Percentiles rank a stretch among this genome's conserved stretches.
phyloP scores from a whole-genome alignment of 441 rosid species.

The Populus hybrid region DNA sequence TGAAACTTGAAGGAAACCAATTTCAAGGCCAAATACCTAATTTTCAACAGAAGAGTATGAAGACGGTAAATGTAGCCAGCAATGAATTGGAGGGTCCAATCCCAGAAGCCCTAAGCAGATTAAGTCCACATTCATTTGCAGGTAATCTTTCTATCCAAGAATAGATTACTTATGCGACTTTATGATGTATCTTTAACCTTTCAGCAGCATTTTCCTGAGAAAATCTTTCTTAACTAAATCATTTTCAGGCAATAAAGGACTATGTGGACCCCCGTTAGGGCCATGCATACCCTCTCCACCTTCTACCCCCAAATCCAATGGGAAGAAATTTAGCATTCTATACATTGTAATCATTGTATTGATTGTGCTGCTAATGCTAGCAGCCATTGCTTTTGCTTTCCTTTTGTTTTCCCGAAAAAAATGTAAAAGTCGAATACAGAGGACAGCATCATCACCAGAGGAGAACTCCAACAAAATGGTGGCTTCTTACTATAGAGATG shows the following conservation, averaged over 20 bases:
- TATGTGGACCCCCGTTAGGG: slow-evolving; percentile 65
- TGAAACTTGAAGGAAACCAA: slow-evolving; percentile 69
- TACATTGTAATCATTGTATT: slow-evolving; percentile 25
- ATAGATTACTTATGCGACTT: not conserved
- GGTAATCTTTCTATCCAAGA: slow-evolving; percentile 34
- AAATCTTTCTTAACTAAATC: not conserved
- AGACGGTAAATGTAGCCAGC: slow-evolving; percentile 49
- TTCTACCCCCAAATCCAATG: slow-evolving; percentile 4
- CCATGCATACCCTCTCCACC: slow-evolving; percentile 22
- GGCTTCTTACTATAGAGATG: not conserved
- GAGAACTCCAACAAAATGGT: slow-evolving; percentile 22
- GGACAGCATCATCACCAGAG: not conserved
- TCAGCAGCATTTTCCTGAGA: not conserved
- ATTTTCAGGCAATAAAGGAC: slow-evolving; percentile 57
- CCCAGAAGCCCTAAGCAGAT: slow-evolving; percentile 53
- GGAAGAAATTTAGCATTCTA: slow-evolving; percentile 9
- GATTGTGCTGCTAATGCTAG: slow-evolving; percentile 17
- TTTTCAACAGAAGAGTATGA: slow-evolving; percentile 38
- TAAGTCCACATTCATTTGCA: slow-evolving; percentile 52
- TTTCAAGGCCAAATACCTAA: slow-evolving; percentile 63
- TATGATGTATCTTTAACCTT: not conserved
- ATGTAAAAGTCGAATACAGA: not conserved
- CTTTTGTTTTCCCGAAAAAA: slow-evolving; percentile 19
- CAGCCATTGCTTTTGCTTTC: slow-evolving; percentile 19
- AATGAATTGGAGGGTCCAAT: slow-evolving; percentile 79